phyloP scores from a whole-genome alignment of 2,329 filamentous ascomycete species.

The Aspergillus sp. region DNA sequence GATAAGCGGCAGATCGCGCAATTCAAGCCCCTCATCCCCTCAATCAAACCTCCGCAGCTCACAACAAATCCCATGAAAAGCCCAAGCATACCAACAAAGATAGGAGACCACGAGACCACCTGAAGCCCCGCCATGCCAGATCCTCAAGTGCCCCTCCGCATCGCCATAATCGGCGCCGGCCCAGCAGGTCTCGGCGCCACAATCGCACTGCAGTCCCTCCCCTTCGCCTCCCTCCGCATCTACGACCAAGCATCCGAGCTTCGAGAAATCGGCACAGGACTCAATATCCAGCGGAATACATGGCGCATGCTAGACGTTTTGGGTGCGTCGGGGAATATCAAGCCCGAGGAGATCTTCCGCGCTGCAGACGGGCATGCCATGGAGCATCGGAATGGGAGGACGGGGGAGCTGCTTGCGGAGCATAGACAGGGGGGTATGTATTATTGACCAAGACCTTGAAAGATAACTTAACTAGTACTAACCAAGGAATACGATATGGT shows the following conservation, averaged over 20 bases:
- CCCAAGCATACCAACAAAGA: neutral
- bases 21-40: neutral
- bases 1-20: neutral
- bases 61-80: too few relatives aligned
- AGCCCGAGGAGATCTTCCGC: constrained; percentile 7
- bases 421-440: constrained; percentile 7
- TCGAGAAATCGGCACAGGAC: constrained; percentile 11
- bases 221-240: constrained; percentile 6
- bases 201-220: constrained; percentile 12
- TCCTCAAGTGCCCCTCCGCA: neutral
- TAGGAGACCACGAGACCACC: neutral
- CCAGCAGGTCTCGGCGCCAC: constrained; percentile 15
- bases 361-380: constrained; percentile 12
- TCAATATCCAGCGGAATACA: constrained; percentile 14
- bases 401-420: constrained; percentile 9
- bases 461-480: too few relatives aligned
- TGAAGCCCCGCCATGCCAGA: neutral
- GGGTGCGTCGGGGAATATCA: constrained; percentile 11
- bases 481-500: too few relatives aligned
- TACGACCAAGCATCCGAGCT: constrained; percentile 16
- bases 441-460: too few relatives aligned
- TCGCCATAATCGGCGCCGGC: constrained; percentile 16
- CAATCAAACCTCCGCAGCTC: neutral
- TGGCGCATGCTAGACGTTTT: constrained; percentile 16
- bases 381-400: constrained; percentile 16